Base-by-base conservation (phyloP, 2,329 filamentous ascomycete species). In the Apiospora sp. region DNA sequence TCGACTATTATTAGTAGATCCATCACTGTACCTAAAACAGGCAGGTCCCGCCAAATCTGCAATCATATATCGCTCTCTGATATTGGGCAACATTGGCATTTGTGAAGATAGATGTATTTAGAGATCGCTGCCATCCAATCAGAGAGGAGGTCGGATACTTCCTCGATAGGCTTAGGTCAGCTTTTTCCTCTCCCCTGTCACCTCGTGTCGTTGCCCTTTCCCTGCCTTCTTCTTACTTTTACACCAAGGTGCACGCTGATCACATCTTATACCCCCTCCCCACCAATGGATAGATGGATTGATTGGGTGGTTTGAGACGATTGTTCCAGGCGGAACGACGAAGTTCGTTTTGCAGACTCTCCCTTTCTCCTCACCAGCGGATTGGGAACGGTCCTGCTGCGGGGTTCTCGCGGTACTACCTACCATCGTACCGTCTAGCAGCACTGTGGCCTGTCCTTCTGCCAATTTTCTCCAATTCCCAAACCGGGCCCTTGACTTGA, bases 301-400 rank as follows among this genome's bases (percentile, higher is more conserved):
- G 30, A n/a, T 61, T 37, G 10, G 46, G 46, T 34, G 30, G 30
- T 37, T 61, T 37, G 54, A 61, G 54, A 61, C 37, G 30, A 61
- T 37, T 61, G 54, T 58, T 58, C 54, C 54, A 61, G 54, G 54
- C 54, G 30, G 30, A 61, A 61, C 54, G 54, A 61, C 5, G 30
- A 61, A 61, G 54, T 61, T 61, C 54, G 54, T 61, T 61, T 61
- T 37, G 30, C 54, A 61, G 16, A 37, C 30, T 12, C 27, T 22
- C 34, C n/a, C 22, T 13, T 12, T 19, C 58, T 64, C 34, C 30
- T 41, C 34, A 24, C 34, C 58, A 64, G 58, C 34, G 58, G 34
- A 41, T 64, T 41, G 34, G 58, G 4, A 64, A 37, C 16, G 30
- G 54, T 30, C 54, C 54, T 61, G 51, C 54, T 61, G 58, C 58